Base-by-base conservation (phyloP, 2,329 filamentous ascomycete genomes). In the Aspergillus sp. region DNA sequence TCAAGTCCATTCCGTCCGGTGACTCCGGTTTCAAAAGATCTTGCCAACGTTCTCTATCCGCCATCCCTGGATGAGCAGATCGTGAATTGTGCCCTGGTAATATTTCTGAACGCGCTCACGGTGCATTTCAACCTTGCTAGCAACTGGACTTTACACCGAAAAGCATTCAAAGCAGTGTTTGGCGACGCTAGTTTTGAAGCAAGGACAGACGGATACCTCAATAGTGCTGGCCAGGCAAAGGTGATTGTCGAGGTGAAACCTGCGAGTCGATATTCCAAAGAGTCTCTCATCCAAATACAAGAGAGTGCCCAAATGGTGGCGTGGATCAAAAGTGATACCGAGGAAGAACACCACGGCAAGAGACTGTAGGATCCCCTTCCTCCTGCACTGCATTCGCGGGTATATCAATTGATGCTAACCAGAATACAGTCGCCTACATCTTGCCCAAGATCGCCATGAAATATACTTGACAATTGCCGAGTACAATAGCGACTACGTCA, bases 1-100 rank as follows among this genome's bases (percentile, higher is more conserved):
- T 15, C 34, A 37, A 37, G 12, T 1, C 34, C 34, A 13, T 13
- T 37, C 12, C 34, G 34, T 0, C 34, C 12, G 1, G 0, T 5
- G 15, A 37, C 34, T 0, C 34, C 34, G 12, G 34, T 7, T n/a
- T 0, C 34, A 0, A 37, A n/a, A n/a, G 34, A 37, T 0, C 34
- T 54, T 17, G 9, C 40, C 2, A 51, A 50, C 12, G 67, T 73
- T 24, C 46, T 66, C 12, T 48, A 48, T 13, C 24, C 24, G 2
- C 47, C 30, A 0, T 37, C 30, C 7, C 11, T 17, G 15, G 49
- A 51, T 2, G 49, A 51, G n/a, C 37, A 51, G 2, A 51, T 51
- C 1, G 49, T 51, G 8, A 51, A 51, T 33, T 24, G 17, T 0
- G 49, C 49, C 0, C 5, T 51, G 1, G 39, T 51, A 1, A 27